Evolutionary conservation across 2,329 filamentous ascomycete genomes (phyloP).

Genomic region (Epicoccum sorghinum): DNA sequence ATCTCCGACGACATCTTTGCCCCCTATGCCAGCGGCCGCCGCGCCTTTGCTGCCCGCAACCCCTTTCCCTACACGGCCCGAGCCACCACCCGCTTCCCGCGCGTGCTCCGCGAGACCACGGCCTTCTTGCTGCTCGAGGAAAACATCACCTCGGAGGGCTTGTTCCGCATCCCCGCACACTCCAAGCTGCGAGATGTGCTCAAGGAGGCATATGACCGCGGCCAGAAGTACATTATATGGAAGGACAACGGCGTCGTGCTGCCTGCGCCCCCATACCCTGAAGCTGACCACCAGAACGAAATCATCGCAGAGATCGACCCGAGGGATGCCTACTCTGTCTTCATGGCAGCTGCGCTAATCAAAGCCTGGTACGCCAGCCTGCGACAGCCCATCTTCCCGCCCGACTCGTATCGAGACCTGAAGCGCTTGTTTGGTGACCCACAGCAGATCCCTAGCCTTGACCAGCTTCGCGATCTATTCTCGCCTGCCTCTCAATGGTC

Average conservation of each 20-base stretch:
- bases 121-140: constrained; percentile 57
- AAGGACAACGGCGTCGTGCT: constrained; percentile 51
- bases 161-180: constrained; percentile 61
- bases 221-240: constrained; percentile 61
- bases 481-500: constrained; percentile 55
- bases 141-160: constrained; percentile 57
- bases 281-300: constrained; percentile 45
- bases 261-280: constrained; percentile 41
- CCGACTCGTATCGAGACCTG: constrained; percentile 55
- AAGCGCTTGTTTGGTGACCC: constrained; percentile 51
- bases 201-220: constrained; percentile 61
- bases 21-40: constrained; percentile 53
- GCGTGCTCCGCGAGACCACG: constrained; percentile 60
- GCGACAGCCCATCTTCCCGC: constrained; percentile 58
- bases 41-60: constrained; percentile 55
- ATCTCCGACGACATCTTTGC: constrained; percentile 55
- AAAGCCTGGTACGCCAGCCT: constrained; percentile 63
- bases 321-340: constrained; percentile 60
- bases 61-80: constrained; percentile 54
- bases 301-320: constrained; percentile 55
- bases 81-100: constrained; percentile 56
- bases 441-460: constrained; percentile 47
- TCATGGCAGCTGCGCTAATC: constrained; percentile 59
- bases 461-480: constrained; percentile 54
- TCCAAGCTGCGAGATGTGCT: constrained; percentile 57